Base-by-base conservation (phyloP, 2,329 filamentous ascomycete species). In the Trichoderma sp. region DNA sequence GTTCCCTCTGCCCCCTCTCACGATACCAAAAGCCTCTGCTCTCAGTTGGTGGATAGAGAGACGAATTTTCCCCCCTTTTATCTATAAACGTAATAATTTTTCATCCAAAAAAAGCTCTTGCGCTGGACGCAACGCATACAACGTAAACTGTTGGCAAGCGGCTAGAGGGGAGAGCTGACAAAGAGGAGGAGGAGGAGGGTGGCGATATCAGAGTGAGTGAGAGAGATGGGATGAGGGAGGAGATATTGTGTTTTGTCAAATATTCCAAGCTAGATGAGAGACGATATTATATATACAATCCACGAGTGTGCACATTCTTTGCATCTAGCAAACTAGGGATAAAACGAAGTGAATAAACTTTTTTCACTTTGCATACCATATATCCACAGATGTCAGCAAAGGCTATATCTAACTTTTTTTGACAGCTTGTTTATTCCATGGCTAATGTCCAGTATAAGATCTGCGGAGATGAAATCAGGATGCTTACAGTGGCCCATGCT, bases 61-160 rank as follows among this genome's bases (percentile, higher is more conserved):
- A 21, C 26, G 24, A 56, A 18, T 34, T 55, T 11, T 14, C 3
- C 14, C 18, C 18, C 32, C 32, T 18, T 52, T 28, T 30, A 14
- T 37, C 39, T 43, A 43, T 39, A 37, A 52, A 21, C 51, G 28
- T 65, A 46, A 32, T 49, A 46, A 46, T 56, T 26, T 18, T 8
- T 18, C 39, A 43, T 43, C 18, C 7, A 37, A 37, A 43, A 37
- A 43, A 58, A 11, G 24, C 28, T 39, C 21, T 59, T 37, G 63
- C 63, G 63, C 63, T 66, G 63, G 63, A 66, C 63, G 63, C 63
- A 59, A 43, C 16, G 39, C 58, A 51, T 30, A 51, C 39, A 43
- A 43, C 54, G 54, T 58, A 49, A 37, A 13, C 26, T 59, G 63
- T 59, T 66, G 32, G 54, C 63, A 28, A 66, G 61, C 39, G 37